phyloP scores from a whole-genome alignment of 148 eudicot species.

The Diospyros kaki region DNA sequence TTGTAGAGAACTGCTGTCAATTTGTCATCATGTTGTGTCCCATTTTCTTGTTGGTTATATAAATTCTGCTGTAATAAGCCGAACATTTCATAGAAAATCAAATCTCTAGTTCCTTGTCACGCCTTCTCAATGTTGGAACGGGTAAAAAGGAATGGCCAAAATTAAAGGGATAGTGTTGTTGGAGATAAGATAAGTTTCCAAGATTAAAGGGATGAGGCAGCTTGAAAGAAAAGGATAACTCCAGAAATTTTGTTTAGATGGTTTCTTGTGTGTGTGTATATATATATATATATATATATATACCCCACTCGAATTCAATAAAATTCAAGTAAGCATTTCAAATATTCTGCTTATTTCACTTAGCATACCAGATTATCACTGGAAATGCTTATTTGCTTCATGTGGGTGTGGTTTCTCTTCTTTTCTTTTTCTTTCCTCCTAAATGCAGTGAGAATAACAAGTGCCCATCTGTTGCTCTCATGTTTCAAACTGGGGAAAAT shows the following conservation, averaged over 20 bases:
- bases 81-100: background rate
- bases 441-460: conserved; percentile 48
- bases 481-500: conserved; percentile 80
- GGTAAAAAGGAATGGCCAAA: background rate
- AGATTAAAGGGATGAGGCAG: too few relatives aligned
- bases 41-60: background rate
- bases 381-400: background rate
- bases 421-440: background rate
- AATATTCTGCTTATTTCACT: too few relatives aligned
- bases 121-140: background rate
- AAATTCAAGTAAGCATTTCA: too few relatives aligned
- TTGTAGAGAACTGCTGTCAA: too few relatives aligned
- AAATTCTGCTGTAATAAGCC: background rate
- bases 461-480: conserved; percentile 76
- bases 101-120: background rate
- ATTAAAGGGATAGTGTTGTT: background rate
- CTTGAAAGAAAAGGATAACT: too few relatives aligned
- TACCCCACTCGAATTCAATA: too few relatives aligned
- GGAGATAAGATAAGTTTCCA: too few relatives aligned
- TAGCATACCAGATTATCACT: too few relatives aligned
- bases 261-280: too few relatives aligned
- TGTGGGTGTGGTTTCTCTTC: background rate
- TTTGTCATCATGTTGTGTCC: background rate
- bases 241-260: too few relatives aligned
- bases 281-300: too few relatives aligned